phyloP scores from a whole-genome alignment of 257 asterid species.

The Verbena officinalis region DNA sequence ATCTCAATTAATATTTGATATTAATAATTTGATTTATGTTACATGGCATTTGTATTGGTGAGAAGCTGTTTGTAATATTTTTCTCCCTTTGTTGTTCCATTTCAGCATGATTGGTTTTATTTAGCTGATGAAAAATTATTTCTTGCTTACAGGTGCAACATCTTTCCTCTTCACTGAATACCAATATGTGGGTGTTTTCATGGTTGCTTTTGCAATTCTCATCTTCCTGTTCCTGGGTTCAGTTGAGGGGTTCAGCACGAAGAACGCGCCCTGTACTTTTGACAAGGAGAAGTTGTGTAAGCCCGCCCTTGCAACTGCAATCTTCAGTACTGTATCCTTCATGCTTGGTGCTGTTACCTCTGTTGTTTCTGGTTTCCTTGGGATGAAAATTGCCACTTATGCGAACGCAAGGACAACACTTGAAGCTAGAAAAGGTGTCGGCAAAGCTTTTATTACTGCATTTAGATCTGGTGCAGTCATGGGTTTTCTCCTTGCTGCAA shows the following conservation, averaged over 20 bases:
- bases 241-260: constrained; percentile 87
- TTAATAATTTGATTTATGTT: too few relatives aligned
- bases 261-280: constrained; percentile 57
- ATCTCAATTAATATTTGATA: too few relatives aligned
- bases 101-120: too few relatives aligned
- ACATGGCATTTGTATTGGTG: too few relatives aligned
- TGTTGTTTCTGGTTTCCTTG: constrained; percentile 84
- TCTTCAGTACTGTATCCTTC: constrained; percentile 78
- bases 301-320: constrained; percentile 87
- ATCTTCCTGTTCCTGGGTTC: constrained; percentile 91
- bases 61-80: too few relatives aligned
- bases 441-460: constrained; percentile 64
- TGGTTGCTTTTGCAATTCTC: constrained; percentile 87
- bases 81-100: too few relatives aligned
- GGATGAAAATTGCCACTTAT: constrained; percentile 93
- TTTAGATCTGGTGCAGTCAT: constrained; percentile 87
- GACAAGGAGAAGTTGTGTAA: constrained; percentile 57
- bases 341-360: constrained; percentile 91
- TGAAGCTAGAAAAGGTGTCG: constrained; percentile 92
- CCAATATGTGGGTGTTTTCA: constrained; percentile 80
- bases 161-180: constrained; percentile 82
- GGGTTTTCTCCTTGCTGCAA: constrained; percentile 95
- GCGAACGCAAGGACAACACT: constrained; percentile 93
- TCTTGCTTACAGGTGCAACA: constrained; percentile 70
- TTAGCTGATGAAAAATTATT: neutral